A percentile compares a stretch with the other conserved stretches of the same genome.
phyloP scores from a whole-genome alignment of 208 protist species.

The Trichomonas gallinae region DNA sequence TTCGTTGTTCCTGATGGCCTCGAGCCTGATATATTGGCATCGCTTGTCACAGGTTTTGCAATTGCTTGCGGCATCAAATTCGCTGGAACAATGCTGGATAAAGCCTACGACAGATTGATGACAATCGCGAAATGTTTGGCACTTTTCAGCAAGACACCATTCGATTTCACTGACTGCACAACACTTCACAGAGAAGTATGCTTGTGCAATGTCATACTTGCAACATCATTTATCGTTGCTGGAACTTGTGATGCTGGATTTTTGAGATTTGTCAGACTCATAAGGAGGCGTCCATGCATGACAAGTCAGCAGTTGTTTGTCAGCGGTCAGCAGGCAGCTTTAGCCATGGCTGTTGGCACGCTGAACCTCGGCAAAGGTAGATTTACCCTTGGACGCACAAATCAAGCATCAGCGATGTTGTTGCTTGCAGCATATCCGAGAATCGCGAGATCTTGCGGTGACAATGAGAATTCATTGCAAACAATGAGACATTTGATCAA shows the following conservation, averaged over 20 bases:
- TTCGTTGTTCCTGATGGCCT: not conserved
- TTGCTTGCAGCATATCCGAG: not conserved
- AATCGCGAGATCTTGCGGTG: not conserved
- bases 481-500: not conserved
- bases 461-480: not conserved
- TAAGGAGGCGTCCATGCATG: not conserved
- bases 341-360: not conserved
- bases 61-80: slow-evolving; percentile 15
- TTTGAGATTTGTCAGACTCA: not conserved
- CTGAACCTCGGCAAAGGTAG: not conserved
- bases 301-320: not conserved
- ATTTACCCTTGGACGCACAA: not conserved
- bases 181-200: not conserved
- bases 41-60: not conserved
- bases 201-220: not conserved
- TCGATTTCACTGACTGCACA: not conserved
- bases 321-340: not conserved
- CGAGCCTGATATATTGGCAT: not conserved
- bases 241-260: not conserved
- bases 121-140: not conserved
- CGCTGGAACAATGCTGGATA: not conserved
- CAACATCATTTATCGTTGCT: not conserved
- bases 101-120: not conserved
- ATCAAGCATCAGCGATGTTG: not conserved
- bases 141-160: not conserved